Base-by-base conservation (phyloP, 371 early-diverging fungal genomes). In the Mortierella sp. region DNA sequence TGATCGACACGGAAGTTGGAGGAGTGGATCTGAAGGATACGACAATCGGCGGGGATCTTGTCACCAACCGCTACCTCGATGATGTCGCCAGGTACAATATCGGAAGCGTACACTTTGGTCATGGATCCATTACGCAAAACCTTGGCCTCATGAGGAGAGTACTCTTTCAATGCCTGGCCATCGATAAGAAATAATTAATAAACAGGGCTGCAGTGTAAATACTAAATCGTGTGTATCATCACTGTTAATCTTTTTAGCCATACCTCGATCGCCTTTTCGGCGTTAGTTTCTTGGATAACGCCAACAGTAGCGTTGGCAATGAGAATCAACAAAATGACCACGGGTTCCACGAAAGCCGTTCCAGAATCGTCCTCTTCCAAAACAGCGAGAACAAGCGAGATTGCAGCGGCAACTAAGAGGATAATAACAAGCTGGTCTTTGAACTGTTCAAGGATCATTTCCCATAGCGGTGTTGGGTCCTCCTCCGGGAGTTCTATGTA, bases 381-480 rank as follows among this genome's bases (percentile, higher is more conserved):
- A 12, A 94, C 83, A 45, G 99, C 98, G 30, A 99, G 88, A 11
- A 94, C 94, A 83, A 98, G 95, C 30, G 98, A 97, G 40, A 99
- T 87, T 52, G 88, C 90, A 62, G 99, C 99, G 22, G 99, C 97
- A 62, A 86, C 90, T 8, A 98, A 86, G 43, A 99, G 89, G 66
- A 99, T 98, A 62, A 97, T 85, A 30, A 98, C 99, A 37, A 99
- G 93, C 84, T 98, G 97, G 86, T 99, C 99, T 86, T 97, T 88
- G 84, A 99, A 98, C 87, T 99, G 98, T 80, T 97, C 98, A 68
- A 96, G 81, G 66, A 99, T 93, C 68, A 98, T 89, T 74, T 95
- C 87, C 93, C 96, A 96, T 10, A 98, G 84, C 20, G 99, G 96
- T 8, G 97, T 97, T 1, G 93, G 84, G 63, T 96, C 96, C 62